These are phyloP conservation scores for Hydnomerulius pinastri DNA, from an alignment of 768 basidiomycete species.

Conservation along the genomic window DNA sequence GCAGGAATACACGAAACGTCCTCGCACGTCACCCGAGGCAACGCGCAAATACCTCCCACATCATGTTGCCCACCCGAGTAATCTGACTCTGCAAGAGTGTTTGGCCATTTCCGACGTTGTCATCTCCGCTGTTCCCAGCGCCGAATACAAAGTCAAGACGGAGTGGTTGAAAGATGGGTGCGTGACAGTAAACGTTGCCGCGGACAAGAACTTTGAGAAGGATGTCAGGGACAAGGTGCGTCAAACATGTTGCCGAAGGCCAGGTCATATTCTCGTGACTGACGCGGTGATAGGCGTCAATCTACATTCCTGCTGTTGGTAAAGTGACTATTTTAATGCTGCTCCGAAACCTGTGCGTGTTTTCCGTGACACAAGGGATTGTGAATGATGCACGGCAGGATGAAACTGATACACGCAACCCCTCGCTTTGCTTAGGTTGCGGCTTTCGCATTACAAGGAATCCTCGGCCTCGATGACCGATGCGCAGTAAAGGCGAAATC, in stretches of 20 bases:
- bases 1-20: slow-evolving; percentile 93
- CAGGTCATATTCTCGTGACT: not conserved
- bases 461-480: slow-evolving; percentile 2
- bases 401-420: not conserved
- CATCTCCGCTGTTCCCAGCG: slow-evolving; percentile 87
- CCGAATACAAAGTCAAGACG: slow-evolving; percentile 87
- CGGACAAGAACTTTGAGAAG: slow-evolving; percentile 95
- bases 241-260: not conserved
- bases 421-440: slow-evolving; percentile 20
- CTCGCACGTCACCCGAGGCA: slow-evolving; percentile 42
- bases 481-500: slow-evolving; percentile 8
- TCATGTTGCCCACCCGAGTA: slow-evolving; percentile 75
- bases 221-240: slow-evolving; percentile 89
- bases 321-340: slow-evolving; percentile 98
- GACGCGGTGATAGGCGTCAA: slow-evolving; percentile 61
- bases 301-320: slow-evolving; percentile 96
- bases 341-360: slow-evolving; percentile 86
- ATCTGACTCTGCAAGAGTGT: slow-evolving; percentile 73
- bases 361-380: slow-evolving; percentile 2
- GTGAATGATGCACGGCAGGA: slow-evolving; percentile 6
- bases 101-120: slow-evolving; percentile 89
- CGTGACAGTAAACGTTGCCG: slow-evolving; percentile 88
- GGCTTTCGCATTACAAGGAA: slow-evolving; percentile 30
- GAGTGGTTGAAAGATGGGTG: slow-evolving; percentile 92
- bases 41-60: slow-evolving; percentile 76